Conservation (phyloP, 345 rosid species). For the Pugionium cornutum region DNA sequence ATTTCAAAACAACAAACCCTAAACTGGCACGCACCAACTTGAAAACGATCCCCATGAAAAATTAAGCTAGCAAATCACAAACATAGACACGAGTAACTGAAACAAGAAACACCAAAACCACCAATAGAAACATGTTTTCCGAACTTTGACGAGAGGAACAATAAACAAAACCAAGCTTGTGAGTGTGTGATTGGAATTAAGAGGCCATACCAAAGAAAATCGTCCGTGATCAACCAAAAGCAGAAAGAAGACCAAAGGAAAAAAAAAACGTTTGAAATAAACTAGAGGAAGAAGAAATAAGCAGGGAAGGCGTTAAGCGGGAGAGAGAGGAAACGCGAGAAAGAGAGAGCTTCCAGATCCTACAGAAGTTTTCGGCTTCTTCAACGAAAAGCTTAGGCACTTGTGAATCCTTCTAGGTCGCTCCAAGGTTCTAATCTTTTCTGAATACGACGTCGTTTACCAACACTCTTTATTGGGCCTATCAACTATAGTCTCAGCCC, state of each 20-base stretch:
- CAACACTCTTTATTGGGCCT: neutral
- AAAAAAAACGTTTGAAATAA: slow-evolving; percentile 21
- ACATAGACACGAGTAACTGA: slow-evolving; percentile 8
- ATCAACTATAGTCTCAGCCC: slow-evolving; percentile 3
- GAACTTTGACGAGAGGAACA: neutral
- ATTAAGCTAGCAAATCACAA: slow-evolving; percentile 1
- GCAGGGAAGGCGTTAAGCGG: slow-evolving; percentile 40
- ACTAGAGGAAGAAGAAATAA: slow-evolving; percentile 27
- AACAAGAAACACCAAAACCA: slow-evolving; percentile 20
- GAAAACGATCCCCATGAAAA: neutral
- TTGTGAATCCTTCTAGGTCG: slow-evolving; percentile 41
- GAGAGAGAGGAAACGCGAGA: slow-evolving; percentile 14
- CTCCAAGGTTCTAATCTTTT: slow-evolving; percentile 28
- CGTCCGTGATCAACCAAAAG: slow-evolving; percentile 15
- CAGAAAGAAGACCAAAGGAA: neutral
- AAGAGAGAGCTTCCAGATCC: slow-evolving; percentile 44
- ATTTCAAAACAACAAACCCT: slow-evolving; percentile 28
- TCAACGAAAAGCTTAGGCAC: slow-evolving; percentile 6
- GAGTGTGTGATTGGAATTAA: neutral
- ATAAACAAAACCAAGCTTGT: neutral
- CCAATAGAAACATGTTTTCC: neutral
- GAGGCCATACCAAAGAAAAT: slow-evolving; percentile 25
- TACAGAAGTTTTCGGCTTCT: slow-evolving; percentile 39
- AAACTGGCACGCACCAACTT: slow-evolving; percentile 1
- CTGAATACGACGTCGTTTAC: neutral